Base-by-base conservation (phyloP, 1,284 basidiomycete genomes). In the Pseudozyma pruni region DNA sequence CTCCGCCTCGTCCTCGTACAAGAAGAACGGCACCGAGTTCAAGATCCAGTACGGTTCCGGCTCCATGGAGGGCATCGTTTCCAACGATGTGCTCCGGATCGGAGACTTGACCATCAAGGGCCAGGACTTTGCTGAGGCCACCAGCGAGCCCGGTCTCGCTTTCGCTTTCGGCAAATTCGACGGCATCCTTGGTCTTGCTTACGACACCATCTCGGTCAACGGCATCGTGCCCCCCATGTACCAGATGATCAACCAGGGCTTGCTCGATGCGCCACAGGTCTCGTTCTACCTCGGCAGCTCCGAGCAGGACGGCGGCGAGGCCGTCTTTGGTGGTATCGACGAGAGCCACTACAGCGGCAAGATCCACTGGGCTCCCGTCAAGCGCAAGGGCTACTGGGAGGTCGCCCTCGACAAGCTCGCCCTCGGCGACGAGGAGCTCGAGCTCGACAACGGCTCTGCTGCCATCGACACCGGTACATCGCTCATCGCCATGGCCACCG, bases 161-260 rank as follows among this genome's bases (percentile, higher is more conserved):
- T 99, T 98, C 83, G 95, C 95, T 22, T 76, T 80, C 48, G 95
- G 92, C 83, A 93, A 91, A 90, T 93, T 82, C 81, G 94, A 98
- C 83, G 95, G 94, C 70, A 98, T 98, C 75, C 86, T 97, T 32
- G 96, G 96, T 76, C 90, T 99, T 62, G 96, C 85, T 11, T 98
- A 97, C 83, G 90, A 98, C 85, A 96, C 93, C 58, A 98, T 99
- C 80, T 88, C 92, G 11, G 96, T 99, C 73, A 94, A 96, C 85
- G 89, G 89, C 78, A 93, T 98, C 75, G 88, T 89, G 1, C 96
- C 96, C 43, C 95, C 96, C 1, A 94, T 98, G 85, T 98, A 97
- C 85, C 90, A 87, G 84, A 92, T 98, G 93, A 86, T 98, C 76
- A 85, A 92, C 83, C 86, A 94, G 81, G 87, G 86, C 32, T 87